These are phyloP conservation scores for Gentiana straminea DNA, from an alignment of 257 asterid species.

Conservation along the genomic window DNA sequence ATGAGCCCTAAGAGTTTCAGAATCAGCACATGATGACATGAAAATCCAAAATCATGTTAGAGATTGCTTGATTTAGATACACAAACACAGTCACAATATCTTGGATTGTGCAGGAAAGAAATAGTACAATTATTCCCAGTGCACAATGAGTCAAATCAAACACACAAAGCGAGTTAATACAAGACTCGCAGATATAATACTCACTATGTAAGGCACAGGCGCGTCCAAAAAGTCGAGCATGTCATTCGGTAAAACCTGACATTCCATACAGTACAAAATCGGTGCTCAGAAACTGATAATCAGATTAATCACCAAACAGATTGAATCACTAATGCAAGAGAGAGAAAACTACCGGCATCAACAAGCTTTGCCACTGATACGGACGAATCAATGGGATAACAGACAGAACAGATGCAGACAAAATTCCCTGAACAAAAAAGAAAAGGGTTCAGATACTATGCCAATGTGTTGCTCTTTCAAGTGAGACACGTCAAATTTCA, in stretches of 20 bases:
- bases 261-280: conserved; percentile 7
- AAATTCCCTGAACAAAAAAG: conserved; percentile 50
- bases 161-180: not conserved
- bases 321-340: conserved; percentile 9
- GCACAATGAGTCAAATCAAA: not conserved
- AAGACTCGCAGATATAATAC: conserved; percentile 19
- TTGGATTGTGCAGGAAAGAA: no score
- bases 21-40: no score
- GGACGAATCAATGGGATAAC: conserved; percentile 93
- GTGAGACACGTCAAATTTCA: no score
- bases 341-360: conserved; percentile 69
- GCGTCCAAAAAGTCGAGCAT: conserved; percentile 98
- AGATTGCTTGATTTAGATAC: no score
- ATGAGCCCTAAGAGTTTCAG: no score
- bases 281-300: conserved; percentile 9
- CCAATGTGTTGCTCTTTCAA: not conserved
- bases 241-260: conserved; percentile 95
- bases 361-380: conserved; percentile 95
- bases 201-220: conserved; percentile 96
- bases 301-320: conserved; percentile 4
- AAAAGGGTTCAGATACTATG: no score
- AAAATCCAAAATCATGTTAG: no score
- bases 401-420: conserved; percentile 79
- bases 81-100: no score
- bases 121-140: no score